Conservation (phyloP, 805 yeast genomes). For the Candida piceae region DNA sequence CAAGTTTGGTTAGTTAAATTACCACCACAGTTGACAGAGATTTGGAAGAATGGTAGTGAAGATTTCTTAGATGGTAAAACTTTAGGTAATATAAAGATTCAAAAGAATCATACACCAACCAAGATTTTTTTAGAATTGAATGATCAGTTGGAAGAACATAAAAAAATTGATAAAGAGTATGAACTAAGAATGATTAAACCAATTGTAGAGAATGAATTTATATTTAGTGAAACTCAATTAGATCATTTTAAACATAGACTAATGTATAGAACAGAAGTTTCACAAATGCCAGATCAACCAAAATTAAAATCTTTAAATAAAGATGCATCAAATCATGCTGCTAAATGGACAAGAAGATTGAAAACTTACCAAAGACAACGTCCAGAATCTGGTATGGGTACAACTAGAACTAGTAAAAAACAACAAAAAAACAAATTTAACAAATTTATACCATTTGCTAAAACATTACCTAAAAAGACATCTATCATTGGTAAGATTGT, state of each 20-base stretch:
- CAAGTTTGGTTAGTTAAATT: constrained; percentile 90
- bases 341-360: constrained; percentile 27
- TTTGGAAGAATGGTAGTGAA: constrained; percentile 66
- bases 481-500: constrained; percentile 79
- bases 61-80: constrained; percentile 64
- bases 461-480: constrained; percentile 85
- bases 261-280: constrained; percentile 46
- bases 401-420: constrained; percentile 15
- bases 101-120: constrained; percentile 34
- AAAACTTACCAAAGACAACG: constrained; percentile 17
- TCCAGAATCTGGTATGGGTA: constrained; percentile 30
- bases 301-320: constrained; percentile 36
- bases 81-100: constrained; percentile 75
- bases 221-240: constrained; percentile 82
- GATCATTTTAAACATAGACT: constrained; percentile 52
- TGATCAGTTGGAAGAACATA: constrained; percentile 39
- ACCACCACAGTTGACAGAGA: constrained; percentile 80
- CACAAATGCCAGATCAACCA: constrained; percentile 50
- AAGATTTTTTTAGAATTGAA: constrained; percentile 57
- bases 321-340: constrained; percentile 30
- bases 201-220: constrained; percentile 77
- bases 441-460: constrained; percentile 71
- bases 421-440: constrained; percentile 14
- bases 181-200: constrained; percentile 74
- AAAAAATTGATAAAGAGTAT: constrained; percentile 75